These are phyloP conservation scores for Poronia punctata DNA, from an alignment of 495 filamentous ascomycete species.

Conservation along the genomic window DNA sequence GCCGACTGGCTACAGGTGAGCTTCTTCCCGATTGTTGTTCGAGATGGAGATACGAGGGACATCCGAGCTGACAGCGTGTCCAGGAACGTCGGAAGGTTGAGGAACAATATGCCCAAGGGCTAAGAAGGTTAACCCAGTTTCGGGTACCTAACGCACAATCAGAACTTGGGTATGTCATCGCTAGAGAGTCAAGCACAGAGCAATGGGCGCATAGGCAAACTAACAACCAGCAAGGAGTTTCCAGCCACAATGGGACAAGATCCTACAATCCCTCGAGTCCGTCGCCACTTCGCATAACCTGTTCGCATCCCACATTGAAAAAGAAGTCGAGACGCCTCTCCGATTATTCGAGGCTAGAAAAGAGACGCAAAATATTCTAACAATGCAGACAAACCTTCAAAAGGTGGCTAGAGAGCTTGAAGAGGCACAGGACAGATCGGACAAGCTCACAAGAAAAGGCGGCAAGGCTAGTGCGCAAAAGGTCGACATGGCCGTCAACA, in stretches of 20 bases:
- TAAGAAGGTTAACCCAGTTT: conserved; percentile 73
- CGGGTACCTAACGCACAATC: conserved; percentile 63
- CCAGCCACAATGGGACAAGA: conserved; percentile 84
- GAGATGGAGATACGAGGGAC: conserved; percentile 8
- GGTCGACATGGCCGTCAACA: conserved; percentile 65
- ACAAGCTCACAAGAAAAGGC: conserved; percentile 77
- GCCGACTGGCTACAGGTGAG: conserved; percentile 95
- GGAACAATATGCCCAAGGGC: conserved; percentile 77
- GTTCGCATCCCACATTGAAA: conserved; percentile 78
- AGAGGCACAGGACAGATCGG: conserved; percentile 73
- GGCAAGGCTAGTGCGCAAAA: conserved; percentile 72
- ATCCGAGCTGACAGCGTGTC: conserved; percentile 9
- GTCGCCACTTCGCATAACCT: conserved; percentile 79
- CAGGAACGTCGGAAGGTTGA: conserved; percentile 92
- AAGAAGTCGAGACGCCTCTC: conserved; percentile 82
- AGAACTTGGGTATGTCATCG: conserved; percentile 68
- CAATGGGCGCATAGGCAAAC: conserved; percentile 1
- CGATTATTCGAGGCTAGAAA: conserved; percentile 61
- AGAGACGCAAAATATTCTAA: conserved; percentile 80
- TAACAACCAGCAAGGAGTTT: conserved; percentile 61
- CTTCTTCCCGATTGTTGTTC: not conserved
- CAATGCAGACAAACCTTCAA: conserved; percentile 72
- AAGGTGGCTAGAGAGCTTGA: conserved; percentile 81
- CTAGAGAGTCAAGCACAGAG: not conserved
- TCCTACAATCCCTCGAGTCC: conserved; percentile 69